Percentiles rank a stretch among this genome's conserved stretches.
Evolutionary conservation across 768 basidiomycete species (phyloP).

Genomic region (Suillus sp.): DNA sequence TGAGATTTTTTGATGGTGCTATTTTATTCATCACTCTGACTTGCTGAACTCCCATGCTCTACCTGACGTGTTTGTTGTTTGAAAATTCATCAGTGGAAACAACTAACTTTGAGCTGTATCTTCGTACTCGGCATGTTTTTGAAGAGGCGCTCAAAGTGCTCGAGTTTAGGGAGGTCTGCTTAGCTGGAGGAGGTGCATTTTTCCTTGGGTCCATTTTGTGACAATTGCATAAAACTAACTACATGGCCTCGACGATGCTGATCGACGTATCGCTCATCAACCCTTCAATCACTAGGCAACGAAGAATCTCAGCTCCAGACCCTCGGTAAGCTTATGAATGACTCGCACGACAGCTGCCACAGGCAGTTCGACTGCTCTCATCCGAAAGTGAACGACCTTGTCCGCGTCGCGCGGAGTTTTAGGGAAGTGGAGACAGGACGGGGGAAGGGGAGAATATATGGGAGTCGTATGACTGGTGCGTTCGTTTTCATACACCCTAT

Average conservation of each 20-base stretch:
- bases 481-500: constrained; percentile 4
- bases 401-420: constrained; percentile 46
- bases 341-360: constrained; percentile 72
- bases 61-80: constrained; percentile 4
- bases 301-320: constrained; percentile 39
- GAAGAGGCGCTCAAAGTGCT: constrained; percentile 82
- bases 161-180: constrained; percentile 70
- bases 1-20: constrained; percentile 34
- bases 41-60: constrained; percentile 1
- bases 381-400: constrained; percentile 74
- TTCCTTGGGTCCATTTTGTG: background rate
- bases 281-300: constrained; percentile 7
- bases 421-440: constrained; percentile 51
- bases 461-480: constrained; percentile 81
- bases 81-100: constrained; percentile 56
- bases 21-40: background rate
- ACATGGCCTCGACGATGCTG: background rate
- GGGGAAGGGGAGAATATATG: constrained; percentile 49
- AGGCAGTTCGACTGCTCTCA: constrained; percentile 78
- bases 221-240: background rate
- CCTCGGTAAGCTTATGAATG: constrained; percentile 78
- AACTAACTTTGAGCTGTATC: constrained; percentile 79
- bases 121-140: constrained; percentile 79
- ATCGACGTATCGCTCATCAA: background rate
- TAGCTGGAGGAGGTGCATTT: constrained; percentile 39